phyloP scores from a whole-genome alignment of 2,329 filamentous ascomycete species.

The Tympanopsis confertula region DNA sequence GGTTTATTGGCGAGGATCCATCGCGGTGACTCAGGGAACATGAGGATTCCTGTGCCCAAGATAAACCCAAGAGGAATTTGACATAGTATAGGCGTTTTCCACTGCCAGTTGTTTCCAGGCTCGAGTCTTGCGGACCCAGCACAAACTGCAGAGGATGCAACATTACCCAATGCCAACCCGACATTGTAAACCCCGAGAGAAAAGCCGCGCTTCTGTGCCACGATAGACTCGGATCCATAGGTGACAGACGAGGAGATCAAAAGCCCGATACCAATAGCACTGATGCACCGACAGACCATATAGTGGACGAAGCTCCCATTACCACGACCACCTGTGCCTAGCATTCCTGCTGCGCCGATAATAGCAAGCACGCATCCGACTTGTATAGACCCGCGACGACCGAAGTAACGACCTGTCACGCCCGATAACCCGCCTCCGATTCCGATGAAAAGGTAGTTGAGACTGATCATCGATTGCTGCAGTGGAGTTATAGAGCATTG shows the following conservation, averaged over 20 bases:
- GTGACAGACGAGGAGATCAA: constrained; percentile 8
- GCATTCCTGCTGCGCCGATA: constrained; percentile 13
- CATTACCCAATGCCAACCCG: constrained; percentile 13
- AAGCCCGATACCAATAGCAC: constrained; percentile 11
- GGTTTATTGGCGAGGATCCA: constrained; percentile 10
- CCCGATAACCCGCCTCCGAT: constrained; percentile 11
- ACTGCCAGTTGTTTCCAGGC: constrained; percentile 12
- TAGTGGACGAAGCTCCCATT: constrained; percentile 10
- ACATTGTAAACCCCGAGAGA: constrained; percentile 12
- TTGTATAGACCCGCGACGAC: constrained; percentile 11
- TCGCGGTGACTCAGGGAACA: constrained; percentile 14
- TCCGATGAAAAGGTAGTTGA: constrained; percentile 13
- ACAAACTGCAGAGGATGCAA: constrained; percentile 11
- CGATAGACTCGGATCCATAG: constrained; percentile 13
- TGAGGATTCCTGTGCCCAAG: constrained; percentile 5
- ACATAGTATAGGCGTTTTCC: constrained; percentile 15
- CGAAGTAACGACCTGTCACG: constrained; percentile 8
- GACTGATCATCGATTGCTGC: constrained; percentile 14
- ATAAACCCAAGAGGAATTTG: constrained; percentile 14
- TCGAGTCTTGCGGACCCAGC: not conserved
- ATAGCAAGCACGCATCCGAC: constrained; percentile 11
- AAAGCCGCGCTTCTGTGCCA: constrained; percentile 10
- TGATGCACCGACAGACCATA: constrained; percentile 13
- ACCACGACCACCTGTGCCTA: constrained; percentile 12
- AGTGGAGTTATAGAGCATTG: constrained; percentile 11